A percentile compares a stretch with the other conserved stretches of the same genome.
Evolutionary conservation across 2,329 filamentous ascomycete species (phyloP).

Genomic region (Botrytis sinoallii): DNA sequence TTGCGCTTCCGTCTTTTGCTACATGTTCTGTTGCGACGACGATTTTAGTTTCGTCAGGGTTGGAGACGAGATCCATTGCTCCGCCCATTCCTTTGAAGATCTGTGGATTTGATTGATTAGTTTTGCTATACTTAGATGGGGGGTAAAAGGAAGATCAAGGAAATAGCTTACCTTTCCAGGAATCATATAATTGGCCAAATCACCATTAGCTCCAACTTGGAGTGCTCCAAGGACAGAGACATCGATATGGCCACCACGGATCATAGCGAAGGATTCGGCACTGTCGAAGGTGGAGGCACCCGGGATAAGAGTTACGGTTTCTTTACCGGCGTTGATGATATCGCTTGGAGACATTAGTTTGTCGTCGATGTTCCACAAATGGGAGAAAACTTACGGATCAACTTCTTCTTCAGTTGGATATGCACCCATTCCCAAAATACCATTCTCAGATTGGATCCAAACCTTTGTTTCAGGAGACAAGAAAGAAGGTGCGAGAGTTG

Average conservation of each 20-base stretch:
- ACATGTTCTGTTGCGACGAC: constrained; percentile 68
- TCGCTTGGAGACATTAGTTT: constrained; percentile 42
- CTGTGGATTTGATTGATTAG: neutral
- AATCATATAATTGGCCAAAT: constrained; percentile 86
- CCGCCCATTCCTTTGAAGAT: constrained; percentile 79
- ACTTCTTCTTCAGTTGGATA: constrained; percentile 71
- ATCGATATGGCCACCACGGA: constrained; percentile 77
- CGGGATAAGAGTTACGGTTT: constrained; percentile 75
- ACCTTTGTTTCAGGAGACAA: constrained; percentile 66
- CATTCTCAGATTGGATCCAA: constrained; percentile 84
- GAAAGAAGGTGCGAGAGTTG: constrained; percentile 78
- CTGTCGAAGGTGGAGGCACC: constrained; percentile 77
- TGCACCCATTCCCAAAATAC: constrained; percentile 77
- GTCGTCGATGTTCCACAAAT: too few species aligned
- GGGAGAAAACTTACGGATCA: constrained; percentile 48
- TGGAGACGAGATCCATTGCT: constrained; percentile 69
- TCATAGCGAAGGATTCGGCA: constrained; percentile 82
- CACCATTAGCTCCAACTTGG: constrained; percentile 73
- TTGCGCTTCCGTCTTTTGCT: constrained; percentile 63
- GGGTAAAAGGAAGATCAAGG: neutral
- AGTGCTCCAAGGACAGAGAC: constrained; percentile 68
- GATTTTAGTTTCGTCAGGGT: constrained; percentile 68
- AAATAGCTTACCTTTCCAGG: constrained; percentile 66
- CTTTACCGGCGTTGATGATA: constrained; percentile 82
- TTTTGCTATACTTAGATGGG: neutral